Percentiles rank a stretch among this genome's conserved stretches.
Evolutionary conservation across 2,329 filamentous ascomycete genomes (phyloP).

Genomic region (Cercospora sp.): DNA sequence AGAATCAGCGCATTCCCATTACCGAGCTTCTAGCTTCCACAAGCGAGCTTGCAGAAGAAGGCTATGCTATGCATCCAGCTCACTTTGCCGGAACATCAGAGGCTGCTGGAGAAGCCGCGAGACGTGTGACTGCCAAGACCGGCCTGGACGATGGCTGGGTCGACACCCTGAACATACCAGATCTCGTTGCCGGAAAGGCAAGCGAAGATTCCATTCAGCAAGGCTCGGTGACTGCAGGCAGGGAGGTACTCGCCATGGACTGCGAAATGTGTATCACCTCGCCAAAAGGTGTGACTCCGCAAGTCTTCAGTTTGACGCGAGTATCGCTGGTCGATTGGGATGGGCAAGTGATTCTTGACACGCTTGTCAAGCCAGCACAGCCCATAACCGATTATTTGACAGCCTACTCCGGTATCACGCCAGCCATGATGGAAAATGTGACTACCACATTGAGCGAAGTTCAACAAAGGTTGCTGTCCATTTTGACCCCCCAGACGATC

Average conservation of each 20-base stretch:
- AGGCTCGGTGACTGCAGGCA: slow-evolving; percentile 80
- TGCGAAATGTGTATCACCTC: slow-evolving; percentile 97
- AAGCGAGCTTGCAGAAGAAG: slow-evolving; percentile 77
- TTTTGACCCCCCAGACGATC: slow-evolving; percentile 72
- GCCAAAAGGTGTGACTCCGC: slow-evolving; percentile 48
- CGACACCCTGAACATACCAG: slow-evolving; percentile 66
- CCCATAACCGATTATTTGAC: slow-evolving; percentile 94
- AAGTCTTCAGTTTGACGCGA: slow-evolving; percentile 79
- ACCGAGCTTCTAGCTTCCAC: slow-evolving; percentile 73
- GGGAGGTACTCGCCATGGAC: slow-evolving; percentile 78
- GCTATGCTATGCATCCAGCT: slow-evolving; percentile 81
- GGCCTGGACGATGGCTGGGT: slow-evolving; percentile 71
- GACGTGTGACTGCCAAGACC: slow-evolving; percentile 47
- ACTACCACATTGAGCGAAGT: slow-evolving; percentile 83
- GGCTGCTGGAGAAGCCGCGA: slow-evolving; percentile 44
- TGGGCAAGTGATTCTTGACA: slow-evolving; percentile 77
- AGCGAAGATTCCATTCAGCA: slow-evolving; percentile 71
- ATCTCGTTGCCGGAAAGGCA: slow-evolving; percentile 65
- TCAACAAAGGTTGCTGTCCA: slow-evolving; percentile 68
- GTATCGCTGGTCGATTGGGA: slow-evolving; percentile 88
- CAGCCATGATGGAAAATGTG: slow-evolving; percentile 76
- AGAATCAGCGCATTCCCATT: slow-evolving; percentile 76
- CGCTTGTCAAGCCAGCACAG: slow-evolving; percentile 85
- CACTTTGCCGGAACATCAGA: slow-evolving; percentile 51
- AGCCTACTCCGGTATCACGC: slow-evolving; percentile 81